Conservation (phyloP, 2,329 filamentous ascomycete species). For the Aureobasidium musti region DNA sequence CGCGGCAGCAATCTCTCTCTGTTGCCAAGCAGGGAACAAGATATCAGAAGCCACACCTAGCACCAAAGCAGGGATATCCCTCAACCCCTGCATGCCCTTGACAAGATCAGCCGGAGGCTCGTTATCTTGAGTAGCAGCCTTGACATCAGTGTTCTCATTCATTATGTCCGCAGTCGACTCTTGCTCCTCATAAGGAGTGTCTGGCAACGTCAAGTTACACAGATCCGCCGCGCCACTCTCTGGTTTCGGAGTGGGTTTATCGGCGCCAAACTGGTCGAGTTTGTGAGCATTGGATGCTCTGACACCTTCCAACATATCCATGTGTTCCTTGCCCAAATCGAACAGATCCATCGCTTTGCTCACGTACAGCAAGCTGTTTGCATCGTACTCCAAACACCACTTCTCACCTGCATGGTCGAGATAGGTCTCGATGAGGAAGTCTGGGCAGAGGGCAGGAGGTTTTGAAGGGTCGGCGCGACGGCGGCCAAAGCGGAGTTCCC, state of each 20-base stretch:
- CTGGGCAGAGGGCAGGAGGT: conserved; percentile 90
- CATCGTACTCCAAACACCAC: conserved; percentile 94
- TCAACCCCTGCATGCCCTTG: conserved; percentile 68
- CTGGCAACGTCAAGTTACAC: conserved; percentile 82
- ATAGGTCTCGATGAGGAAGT: conserved; percentile 98
- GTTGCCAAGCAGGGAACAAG: conserved; percentile 96
- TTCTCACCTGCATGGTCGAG: conserved; percentile 98
- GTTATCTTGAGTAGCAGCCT: conserved; percentile 29
- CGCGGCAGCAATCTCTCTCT: conserved; percentile 87
- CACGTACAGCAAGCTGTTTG: conserved; percentile 93
- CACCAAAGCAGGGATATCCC: conserved; percentile 78
- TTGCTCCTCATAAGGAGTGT: conserved; percentile 83
- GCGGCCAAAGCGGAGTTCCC: conserved; percentile 92
- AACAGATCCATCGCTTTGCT: conserved; percentile 99
- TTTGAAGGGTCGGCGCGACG: conserved; percentile 81
- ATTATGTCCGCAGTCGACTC: conserved; percentile 50
- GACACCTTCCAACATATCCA: conserved; percentile 62
- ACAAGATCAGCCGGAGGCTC: conserved; percentile 78
- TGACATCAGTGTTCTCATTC: conserved; percentile 38
- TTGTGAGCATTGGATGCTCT: conserved; percentile 62
- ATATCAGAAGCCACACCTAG: conserved; percentile 96
- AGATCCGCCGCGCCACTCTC: conserved; percentile 46
- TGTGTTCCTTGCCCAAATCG: conserved; percentile 75
- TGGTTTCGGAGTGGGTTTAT: conserved; percentile 39
- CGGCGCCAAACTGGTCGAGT: conserved; percentile 51